These are phyloP conservation scores for Trichosporon faecale DNA, from an alignment of 1,284 basidiomycete species.

Conservation along the genomic window DNA sequence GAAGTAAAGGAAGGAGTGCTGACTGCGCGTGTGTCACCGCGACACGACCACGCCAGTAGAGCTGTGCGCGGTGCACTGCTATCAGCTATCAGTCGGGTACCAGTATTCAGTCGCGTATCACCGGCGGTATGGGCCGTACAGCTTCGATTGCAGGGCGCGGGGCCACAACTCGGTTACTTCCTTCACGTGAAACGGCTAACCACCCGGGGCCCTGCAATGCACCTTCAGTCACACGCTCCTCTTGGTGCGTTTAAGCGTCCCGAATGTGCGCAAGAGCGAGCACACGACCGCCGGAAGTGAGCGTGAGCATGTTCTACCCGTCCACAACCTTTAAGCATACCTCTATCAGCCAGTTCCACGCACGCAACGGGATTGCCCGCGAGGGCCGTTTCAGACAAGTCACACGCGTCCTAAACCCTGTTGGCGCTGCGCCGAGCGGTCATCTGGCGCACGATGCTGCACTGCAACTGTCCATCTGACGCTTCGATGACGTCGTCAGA, in stretches of 20 bases:
- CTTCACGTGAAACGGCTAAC: not conserved
- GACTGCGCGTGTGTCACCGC: conserved; percentile 3
- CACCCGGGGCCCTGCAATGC: not conserved
- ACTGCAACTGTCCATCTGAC: not conserved
- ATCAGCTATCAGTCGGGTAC: not conserved
- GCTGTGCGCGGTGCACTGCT: not conserved
- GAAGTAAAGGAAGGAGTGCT: not conserved
- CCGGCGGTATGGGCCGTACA: not conserved
- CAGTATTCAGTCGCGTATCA: not conserved
- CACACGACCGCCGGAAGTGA: not conserved
- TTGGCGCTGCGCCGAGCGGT: not conserved
- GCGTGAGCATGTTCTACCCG: not conserved
- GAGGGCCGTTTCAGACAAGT: not conserved
- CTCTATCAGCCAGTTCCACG: not conserved
- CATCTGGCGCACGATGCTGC: not conserved
- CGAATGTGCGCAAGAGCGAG: not conserved
- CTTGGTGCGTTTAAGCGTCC: not conserved
- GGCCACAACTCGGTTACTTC: not conserved
- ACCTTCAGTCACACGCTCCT: not conserved
- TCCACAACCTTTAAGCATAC: not conserved
- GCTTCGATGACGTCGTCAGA: not conserved
- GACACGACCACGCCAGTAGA: not conserved
- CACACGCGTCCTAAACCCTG: not conserved
- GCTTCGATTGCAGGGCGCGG: not conserved
- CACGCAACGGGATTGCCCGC: not conserved